phyloP scores from a whole-genome alignment of 352 stramenopile species.

The Globisporangium cederbergense region DNA sequence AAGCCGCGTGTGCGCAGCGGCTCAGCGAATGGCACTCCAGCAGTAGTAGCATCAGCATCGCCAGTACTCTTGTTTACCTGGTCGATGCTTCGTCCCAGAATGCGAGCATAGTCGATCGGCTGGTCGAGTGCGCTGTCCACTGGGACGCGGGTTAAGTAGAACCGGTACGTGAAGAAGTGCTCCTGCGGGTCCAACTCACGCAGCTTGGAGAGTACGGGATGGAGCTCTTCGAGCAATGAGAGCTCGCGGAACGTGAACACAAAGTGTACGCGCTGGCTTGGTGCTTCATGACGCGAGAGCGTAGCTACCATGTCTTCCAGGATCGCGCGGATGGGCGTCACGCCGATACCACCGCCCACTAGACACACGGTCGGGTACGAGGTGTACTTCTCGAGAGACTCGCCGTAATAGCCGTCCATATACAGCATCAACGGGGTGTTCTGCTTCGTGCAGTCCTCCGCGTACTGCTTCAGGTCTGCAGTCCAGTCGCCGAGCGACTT shows the following conservation, averaged over 20 bases:
- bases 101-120: constrained; percentile 9
- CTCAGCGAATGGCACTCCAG: constrained; percentile 19
- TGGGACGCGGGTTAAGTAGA: constrained; percentile 24
- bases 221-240: constrained; percentile 21
- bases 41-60: background rate
- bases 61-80: background rate
- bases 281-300: background rate
- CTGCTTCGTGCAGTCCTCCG: constrained; percentile 28
- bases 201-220: constrained; percentile 18
- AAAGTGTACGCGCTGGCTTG: constrained; percentile 20
- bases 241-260: constrained; percentile 25
- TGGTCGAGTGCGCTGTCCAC: constrained; percentile 16
- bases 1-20: constrained; percentile 16
- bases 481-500: constrained; percentile 48
- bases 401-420: constrained; percentile 43
- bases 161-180: constrained; percentile 20
- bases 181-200: constrained; percentile 18
- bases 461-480: constrained; percentile 25
- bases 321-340: constrained; percentile 32
- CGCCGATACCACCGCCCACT: constrained; percentile 34
- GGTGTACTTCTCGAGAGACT: constrained; percentile 29
- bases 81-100: background rate
- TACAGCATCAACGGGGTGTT: constrained; percentile 26
- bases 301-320: constrained; percentile 26
- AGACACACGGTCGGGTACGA: constrained; percentile 34